Base-by-base conservation (phyloP, 345 rosid species). In the Camelina sativa region DNA sequence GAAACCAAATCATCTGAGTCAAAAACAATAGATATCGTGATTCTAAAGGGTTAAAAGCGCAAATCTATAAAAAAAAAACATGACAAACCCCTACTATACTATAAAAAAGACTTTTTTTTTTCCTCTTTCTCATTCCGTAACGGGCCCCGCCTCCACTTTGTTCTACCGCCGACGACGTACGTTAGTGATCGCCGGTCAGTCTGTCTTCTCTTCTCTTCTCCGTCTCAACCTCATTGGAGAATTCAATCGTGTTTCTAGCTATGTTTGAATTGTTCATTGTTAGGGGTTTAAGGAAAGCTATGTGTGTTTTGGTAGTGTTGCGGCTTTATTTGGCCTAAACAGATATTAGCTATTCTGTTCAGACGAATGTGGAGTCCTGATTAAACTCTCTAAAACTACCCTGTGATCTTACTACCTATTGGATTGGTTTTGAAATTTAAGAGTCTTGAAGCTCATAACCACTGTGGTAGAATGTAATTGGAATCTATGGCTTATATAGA, bases 161-260 rank as follows among this genome's bases (percentile, higher is more conserved):
- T 17, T 28, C 73, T 43, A 25, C 54, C n/a, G 11, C 51, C 4
- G 38, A 34, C 40, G 40, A 53, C 51, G 72, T 54, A 11, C 30
- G 55, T n/a, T n/a, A n/a, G n/a, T 69, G 44, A 69, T 69, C 55
- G 17, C 55, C 65, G 74, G 74, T 69, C 17, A 69, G 65, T 58
- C 22, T 41, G 28, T 28, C 8, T 64, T 23, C 35, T 10, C n/a
- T 19, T 47, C 16, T 64, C 25, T 46, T 30, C 23, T 2, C 9
- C 3, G 11, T n/a, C 55, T 28, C 23, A n/a, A 46, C 3, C 23
- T 25, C 8, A 8, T 25, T 28, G 5, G 10, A 66, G 9, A 35
- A 66, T 19, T 20, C 12, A 35, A 16, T 51, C 34, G 6, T 67
- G 30, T 32, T 34, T 65, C 4, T 2, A 43, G 16, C 47, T 0